Base-by-base conservation (phyloP, 2,329 filamentous ascomycete species). In the Alternaria atra region DNA sequence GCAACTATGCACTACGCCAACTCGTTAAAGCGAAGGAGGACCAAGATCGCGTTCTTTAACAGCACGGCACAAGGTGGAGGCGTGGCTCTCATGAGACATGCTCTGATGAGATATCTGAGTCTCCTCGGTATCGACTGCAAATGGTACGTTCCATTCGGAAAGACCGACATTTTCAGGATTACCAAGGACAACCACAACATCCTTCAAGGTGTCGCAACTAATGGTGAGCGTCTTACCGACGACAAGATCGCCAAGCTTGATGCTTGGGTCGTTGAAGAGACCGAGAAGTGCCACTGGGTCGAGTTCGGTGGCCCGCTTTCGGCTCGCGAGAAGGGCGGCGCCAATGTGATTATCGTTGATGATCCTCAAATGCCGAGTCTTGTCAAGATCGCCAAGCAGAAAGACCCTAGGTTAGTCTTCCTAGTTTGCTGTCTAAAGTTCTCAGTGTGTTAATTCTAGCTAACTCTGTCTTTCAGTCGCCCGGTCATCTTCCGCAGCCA, bases 121-220 rank as follows among this genome's bases (percentile, higher is more conserved):
- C 80, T 88, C 4, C 74, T 92, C 44, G 89, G 86, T 1, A 87
- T 93, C 1, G 85, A 94, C 63, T 82, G 91, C 68, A 88, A 85
- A 58, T 95, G 92, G 92, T 87, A 85, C 62, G 91, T 94, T 1
- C 92, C 92, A 6, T 93, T 42, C 17, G 92, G 76, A 91, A 92
- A 23, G 89, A 91, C 91, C 3, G 89, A 90, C 15, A 88, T 94
- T 10, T 95, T 95, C 79, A 85, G 91, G 52, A 90, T 92, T 77
- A 95, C 92, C 67, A 95, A 95, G 80, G 93, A 90, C 67, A 91
- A 93, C 69, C 92, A 95, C 85, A 95, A 95, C 79, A 94, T 94
- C 65, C 87, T 95, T 3, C 92, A 95, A 79, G 92, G 91, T 8
- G 91, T 94, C 42, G 88, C 88, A 40, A 82, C 84, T 27, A 37